Evolutionary conservation across 2,329 filamentous ascomycete species (phyloP).

Genomic region (Cryphonectria naterciae): DNA sequence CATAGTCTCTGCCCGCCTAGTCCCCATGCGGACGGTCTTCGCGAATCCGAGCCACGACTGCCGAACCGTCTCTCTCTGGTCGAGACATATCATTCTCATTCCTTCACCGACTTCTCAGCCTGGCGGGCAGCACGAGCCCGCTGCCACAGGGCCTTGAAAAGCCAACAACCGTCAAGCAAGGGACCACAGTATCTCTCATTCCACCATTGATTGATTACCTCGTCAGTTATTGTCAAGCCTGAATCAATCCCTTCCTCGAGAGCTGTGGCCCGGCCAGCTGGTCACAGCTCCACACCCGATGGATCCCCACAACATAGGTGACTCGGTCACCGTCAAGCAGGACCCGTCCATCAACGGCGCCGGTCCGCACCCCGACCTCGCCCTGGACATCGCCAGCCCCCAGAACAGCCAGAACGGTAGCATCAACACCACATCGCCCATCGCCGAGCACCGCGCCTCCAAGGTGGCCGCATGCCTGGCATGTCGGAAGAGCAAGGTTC

Average conservation of each 20-base stretch:
- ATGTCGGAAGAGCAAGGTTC: constrained; percentile 70
- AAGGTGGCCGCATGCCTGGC: constrained; percentile 62
- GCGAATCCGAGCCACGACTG: neutral
- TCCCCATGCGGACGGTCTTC: too few relatives aligned
- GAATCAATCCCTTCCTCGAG: neutral
- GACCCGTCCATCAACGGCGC: constrained; percentile 12
- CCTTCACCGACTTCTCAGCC: neutral
- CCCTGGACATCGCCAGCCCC: constrained; percentile 17
- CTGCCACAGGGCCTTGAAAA: neutral
- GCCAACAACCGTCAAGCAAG: neutral
- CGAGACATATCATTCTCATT: neutral
- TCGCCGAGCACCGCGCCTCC: constrained; percentile 26
- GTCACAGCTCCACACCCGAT: constrained; percentile 14
- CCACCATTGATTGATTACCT: too few relatives aligned
- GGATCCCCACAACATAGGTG: constrained; percentile 21
- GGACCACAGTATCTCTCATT: neutral
- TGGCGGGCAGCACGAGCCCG: neutral
- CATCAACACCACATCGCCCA: constrained; percentile 19
- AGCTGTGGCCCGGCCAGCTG: constrained; percentile 2
- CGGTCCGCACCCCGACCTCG: constrained; percentile 4
- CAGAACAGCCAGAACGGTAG: constrained; percentile 24
- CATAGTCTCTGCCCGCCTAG: neutral
- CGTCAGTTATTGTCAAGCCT: neutral
- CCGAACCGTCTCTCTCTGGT: neutral
- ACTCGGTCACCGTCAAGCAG: constrained; percentile 27